These are phyloP conservation scores for Tubosaeta sp. DNA, from an alignment of 768 basidiomycete genomes.

Conservation along the genomic window DNA sequence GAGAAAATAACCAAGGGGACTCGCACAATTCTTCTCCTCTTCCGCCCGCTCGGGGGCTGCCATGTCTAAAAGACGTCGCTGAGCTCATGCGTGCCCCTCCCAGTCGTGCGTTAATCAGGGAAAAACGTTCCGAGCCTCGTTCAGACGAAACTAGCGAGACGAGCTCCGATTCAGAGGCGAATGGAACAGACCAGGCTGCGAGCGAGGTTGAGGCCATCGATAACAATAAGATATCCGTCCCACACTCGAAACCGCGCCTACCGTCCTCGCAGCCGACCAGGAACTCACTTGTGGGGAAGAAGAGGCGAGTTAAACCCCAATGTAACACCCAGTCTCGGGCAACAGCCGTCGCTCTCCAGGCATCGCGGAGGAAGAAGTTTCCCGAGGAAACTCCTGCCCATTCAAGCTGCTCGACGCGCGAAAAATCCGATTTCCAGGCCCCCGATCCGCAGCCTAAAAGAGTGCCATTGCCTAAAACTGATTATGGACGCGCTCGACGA, in stretches of 20 bases:
- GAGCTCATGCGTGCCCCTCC: background rate
- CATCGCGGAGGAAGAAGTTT: constrained; percentile 4
- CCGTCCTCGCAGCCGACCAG: constrained; percentile 15
- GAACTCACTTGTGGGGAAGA: constrained; percentile 6
- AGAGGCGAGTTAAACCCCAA: constrained; percentile 4
- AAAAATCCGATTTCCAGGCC: constrained; percentile 10
- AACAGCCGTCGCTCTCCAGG: background rate
- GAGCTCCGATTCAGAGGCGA: constrained; percentile 8
- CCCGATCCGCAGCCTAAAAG: constrained; percentile 25
- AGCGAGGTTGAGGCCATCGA: background rate
- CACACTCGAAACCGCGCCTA: background rate
- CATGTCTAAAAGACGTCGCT: background rate
- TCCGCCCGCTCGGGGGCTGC: background rate
- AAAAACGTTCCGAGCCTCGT: background rate
- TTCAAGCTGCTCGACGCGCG: constrained; percentile 11
- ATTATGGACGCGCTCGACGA: constrained; percentile 30
- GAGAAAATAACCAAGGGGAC: background rate
- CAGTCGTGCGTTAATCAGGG: background rate
- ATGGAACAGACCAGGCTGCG: background rate
- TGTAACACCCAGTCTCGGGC: constrained; percentile 1
- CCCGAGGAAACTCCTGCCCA: constrained; percentile 11
- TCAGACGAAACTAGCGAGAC: background rate
- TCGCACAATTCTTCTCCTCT: background rate
- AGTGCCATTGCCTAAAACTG: constrained; percentile 31
- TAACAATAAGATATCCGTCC: background rate